Evolutionary conservation across 495 filamentous ascomycete genomes (phyloP), one percentile per base, ranked within the genome.

Genomic region (Penicillium psychrofluorescens): DNA sequence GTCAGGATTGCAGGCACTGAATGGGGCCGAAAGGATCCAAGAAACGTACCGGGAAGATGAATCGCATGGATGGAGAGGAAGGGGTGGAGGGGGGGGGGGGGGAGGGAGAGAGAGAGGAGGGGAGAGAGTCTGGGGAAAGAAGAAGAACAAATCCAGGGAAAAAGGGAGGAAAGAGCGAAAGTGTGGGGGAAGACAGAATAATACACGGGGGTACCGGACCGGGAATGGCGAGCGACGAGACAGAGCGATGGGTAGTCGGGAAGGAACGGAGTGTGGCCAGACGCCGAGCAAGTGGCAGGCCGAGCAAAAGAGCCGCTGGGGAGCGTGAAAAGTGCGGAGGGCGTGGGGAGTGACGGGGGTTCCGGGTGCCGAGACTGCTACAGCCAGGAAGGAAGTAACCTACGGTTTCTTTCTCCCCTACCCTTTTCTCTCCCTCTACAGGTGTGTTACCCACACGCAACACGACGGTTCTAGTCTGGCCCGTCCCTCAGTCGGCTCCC

Each of bases 151-250:
- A 9, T 2, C 2, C 1, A 34, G n/a, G n/a, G n/a, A 34, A 34
- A 34, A 34, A 34, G n/a, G n/a, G n/a, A 34, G n/a, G n/a, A 9
- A n/a, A 34, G 32, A 34, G 32, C 9, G 32, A 34, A 34, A 34
- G 32, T 34, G 32, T 11, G 10, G n/a, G 10, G 32, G 32, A 11
- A 34, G 1, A 3, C 32, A 10, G 31, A 33, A 33, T 33, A 16
- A 16, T 6, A 22, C 2, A 22, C 22, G 22, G 22, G 22, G 22
- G 22, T 4, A 53, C 51, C 58, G 56, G 63, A 56, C 56, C 58
- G 62, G 55, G 48, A 61, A 53, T 49, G 49, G 49, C 48, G 44
- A 50, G 48, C 45, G 43, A 44, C 22, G 45, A 39, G 36, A 41
- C 22, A 22, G 22, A 22, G 22, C 2, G 22, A 31, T 35, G 9